A percentile compares a stretch with the other conserved stretches of the same genome.
Conservation (phyloP, 345 rosid genomes). For the Eucalyptus melliodora region DNA sequence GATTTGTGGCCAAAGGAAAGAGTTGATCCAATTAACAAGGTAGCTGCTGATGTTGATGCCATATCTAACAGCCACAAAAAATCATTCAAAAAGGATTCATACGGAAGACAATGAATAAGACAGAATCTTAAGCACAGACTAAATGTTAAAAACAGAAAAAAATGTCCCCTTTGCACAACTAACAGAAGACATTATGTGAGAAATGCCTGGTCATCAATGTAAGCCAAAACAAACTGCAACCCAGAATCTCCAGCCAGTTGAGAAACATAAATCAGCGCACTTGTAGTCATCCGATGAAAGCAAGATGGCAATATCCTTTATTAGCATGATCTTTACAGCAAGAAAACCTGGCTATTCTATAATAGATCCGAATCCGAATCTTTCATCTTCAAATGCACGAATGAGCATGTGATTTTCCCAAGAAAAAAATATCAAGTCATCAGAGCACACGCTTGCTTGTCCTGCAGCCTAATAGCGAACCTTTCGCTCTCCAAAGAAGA, state of each 20-base stretch:
- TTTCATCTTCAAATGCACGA: neutral
- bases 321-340: neutral
- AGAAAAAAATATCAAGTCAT: neutral
- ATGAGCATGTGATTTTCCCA: neutral
- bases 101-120: neutral
- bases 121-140: neutral
- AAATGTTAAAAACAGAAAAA: neutral
- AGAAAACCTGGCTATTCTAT: neutral
- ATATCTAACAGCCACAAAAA: conserved; percentile 12
- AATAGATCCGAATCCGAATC: neutral
- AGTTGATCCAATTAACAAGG: conserved; percentile 44
- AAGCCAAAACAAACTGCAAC: neutral
- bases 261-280: neutral
- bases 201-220: neutral
- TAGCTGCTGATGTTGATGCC: conserved; percentile 66
- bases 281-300: neutral
- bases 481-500: neutral
- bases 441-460: neutral
- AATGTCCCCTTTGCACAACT: neutral
- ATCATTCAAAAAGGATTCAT: neutral
- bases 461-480: neutral
- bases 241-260: neutral
- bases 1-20: conserved; percentile 31
- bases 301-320: neutral
- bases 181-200: neutral